These are phyloP conservation scores for Capsicum baccatum DNA, from an alignment of 257 asterid genomes.

Conservation along the genomic window DNA sequence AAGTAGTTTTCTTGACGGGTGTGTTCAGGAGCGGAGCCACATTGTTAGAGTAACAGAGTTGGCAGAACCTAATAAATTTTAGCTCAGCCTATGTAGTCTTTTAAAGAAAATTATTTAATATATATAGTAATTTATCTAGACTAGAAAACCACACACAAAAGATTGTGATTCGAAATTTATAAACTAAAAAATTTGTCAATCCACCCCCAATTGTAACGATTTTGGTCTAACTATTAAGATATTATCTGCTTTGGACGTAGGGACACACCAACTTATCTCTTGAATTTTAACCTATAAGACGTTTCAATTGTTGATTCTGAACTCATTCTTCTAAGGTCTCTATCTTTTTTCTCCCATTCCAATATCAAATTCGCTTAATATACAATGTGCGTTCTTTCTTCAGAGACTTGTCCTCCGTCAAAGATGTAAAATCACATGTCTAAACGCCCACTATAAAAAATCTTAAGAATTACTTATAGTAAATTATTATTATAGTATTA, in stretches of 20 bases:
- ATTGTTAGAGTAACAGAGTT: background rate
- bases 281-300: background rate
- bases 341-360: background rate
- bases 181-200: background rate
- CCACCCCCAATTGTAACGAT: background rate
- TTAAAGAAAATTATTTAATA: background rate
- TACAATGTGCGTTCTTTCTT: background rate
- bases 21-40: background rate
- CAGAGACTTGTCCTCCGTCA: background rate
- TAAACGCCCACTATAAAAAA: too few species aligned
- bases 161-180: background rate
- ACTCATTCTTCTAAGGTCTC: background rate
- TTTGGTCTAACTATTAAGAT: background rate
- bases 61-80: background rate
- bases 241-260: background rate
- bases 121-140: background rate
- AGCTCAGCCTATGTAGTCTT: background rate
- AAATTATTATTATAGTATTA: too few species aligned
- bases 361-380: background rate
- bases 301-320: background rate
- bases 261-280: background rate
- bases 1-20: background rate
- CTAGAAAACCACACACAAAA: background rate
- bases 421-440: too few species aligned
- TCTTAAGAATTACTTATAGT: too few species aligned